Conservation (phyloP, 768 basidiomycete species). For the Kwoniella dendrophila region DNA sequence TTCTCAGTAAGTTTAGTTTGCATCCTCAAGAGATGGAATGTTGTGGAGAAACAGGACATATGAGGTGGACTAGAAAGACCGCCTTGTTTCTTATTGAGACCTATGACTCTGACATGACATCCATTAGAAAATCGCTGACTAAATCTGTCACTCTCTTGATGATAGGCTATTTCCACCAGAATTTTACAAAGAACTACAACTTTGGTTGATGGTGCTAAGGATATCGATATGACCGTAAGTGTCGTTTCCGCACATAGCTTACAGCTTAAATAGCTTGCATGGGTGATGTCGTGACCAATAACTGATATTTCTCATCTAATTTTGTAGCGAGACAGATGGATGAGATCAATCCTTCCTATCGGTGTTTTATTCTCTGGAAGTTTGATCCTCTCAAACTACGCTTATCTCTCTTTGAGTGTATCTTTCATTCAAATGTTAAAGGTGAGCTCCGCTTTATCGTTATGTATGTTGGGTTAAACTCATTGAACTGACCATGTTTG, state of each 20-base stretch:
- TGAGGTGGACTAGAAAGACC: too few species aligned
- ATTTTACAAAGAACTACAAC: constrained; percentile 53
- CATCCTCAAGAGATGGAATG: neutral
- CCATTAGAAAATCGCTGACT: neutral
- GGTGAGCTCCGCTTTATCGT: constrained; percentile 59
- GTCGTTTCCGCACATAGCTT: neutral
- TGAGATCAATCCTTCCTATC: constrained; percentile 88
- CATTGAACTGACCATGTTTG: neutral
- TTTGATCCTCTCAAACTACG: constrained; percentile 88
- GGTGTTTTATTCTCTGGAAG: constrained; percentile 91
- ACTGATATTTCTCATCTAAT: neutral
- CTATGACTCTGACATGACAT: neutral
- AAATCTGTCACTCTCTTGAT: neutral
- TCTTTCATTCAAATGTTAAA: constrained; percentile 99
- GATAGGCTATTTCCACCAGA: constrained; percentile 48
- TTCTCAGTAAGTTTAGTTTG: constrained; percentile 64
- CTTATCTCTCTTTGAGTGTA: constrained; percentile 85
- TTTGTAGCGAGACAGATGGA: constrained; percentile 60
- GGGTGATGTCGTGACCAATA: neutral
- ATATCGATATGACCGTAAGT: constrained; percentile 64
- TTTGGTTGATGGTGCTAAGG: constrained; percentile 54
- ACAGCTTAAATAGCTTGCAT: neutral
- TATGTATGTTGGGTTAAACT: neutral
- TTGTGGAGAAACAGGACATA: too few species aligned
- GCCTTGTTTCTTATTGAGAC: too few species aligned